Evolutionary conservation across 1,139 yeast genomes (phyloP).

Genomic region (Entelexis paramagnoliae): DNA sequence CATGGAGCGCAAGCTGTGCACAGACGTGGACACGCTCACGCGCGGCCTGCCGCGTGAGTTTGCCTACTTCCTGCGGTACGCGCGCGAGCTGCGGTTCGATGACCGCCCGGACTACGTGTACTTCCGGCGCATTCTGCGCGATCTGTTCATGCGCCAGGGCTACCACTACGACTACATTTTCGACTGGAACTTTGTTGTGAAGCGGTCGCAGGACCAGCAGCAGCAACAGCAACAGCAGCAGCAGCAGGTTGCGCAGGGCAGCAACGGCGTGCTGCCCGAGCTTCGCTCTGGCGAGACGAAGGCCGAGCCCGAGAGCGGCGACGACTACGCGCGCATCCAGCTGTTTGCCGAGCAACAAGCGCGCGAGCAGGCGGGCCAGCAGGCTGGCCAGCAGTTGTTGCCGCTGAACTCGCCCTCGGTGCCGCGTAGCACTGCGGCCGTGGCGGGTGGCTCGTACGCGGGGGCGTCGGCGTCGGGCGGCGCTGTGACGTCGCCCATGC

Average conservation of each 20-base stretch:
- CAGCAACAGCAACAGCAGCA: neutral
- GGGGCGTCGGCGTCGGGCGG: neutral
- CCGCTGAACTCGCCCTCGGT: neutral
- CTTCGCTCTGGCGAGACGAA: neutral
- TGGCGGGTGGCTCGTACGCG: neutral
- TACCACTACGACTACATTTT: conserved; percentile 89
- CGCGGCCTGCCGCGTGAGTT: conserved; percentile 89
- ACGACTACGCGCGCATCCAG: conserved; percentile 4
- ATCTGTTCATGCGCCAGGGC: conserved; percentile 76
- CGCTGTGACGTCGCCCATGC: neutral
- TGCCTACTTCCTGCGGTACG: conserved; percentile 76
- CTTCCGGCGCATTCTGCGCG: conserved; percentile 81
- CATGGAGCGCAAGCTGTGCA: conserved; percentile 91
- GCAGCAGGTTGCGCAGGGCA: neutral
- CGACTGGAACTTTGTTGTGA: conserved; percentile 63
- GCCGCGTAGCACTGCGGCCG: neutral
- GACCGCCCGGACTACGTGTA: conserved; percentile 93
- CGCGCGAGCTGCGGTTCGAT: conserved; percentile 83
- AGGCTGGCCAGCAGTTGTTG: conserved; percentile 3
- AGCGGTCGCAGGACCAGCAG: conserved; percentile 10
- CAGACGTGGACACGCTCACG: conserved; percentile 79
- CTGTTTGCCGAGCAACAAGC: conserved; percentile 4
- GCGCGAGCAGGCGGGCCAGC: conserved; percentile 1
- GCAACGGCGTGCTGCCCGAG: neutral
- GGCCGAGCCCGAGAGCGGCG: neutral